Evolutionary conservation across 2,329 filamentous ascomycete species (phyloP), one percentile per base, ranked within the genome.

Genomic region (Penicillium sp.): DNA sequence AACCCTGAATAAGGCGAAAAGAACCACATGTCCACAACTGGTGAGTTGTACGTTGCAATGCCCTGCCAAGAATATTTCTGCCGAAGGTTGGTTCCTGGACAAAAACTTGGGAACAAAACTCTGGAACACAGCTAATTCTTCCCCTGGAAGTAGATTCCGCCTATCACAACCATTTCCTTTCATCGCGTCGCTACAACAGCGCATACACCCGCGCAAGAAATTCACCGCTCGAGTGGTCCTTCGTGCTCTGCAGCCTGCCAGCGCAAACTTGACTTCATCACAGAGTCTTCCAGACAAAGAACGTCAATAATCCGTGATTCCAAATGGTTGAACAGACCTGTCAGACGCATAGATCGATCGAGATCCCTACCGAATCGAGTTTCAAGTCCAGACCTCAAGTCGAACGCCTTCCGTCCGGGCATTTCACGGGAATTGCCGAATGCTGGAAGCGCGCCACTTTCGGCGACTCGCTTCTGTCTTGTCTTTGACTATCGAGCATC

Each of bases 151-250:
- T 16, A n/a, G n/a, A 24, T 28, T 48, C 49, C 55, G 24, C 55
- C 55, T 53, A 57, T 57, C 55, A 53, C n/a, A 42, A 16, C n/a
- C 20, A 21, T 42, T 48, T 33, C 18, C 33, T 16, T 21, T 47
- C 24, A 43, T 26, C 20, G 28, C 20, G 21, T 52, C 33, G 51
- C 40, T 30, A 53, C 28, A n/a, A n/a, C n/a, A n/a, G n/a, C n/a
- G n/a, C n/a, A 20, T 20, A 28, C 18, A 1, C 3, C 33, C 38
- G 42, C 11, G 30, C 28, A 24, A 11, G 28, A 52, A 23, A 46
- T 26, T 53, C 42, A 38, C 51, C 51, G 51, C 42, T 45, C 42
- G 9, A 21, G 30, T 24, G 20, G 16, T 28, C 42, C 40, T 23
- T 30, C 49, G 16, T 51, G 23, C 14, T 40, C 38, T 18, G 38